Conservation (phyloP, 441 rosid species). For the Adansonia rubrostipa region DNA sequence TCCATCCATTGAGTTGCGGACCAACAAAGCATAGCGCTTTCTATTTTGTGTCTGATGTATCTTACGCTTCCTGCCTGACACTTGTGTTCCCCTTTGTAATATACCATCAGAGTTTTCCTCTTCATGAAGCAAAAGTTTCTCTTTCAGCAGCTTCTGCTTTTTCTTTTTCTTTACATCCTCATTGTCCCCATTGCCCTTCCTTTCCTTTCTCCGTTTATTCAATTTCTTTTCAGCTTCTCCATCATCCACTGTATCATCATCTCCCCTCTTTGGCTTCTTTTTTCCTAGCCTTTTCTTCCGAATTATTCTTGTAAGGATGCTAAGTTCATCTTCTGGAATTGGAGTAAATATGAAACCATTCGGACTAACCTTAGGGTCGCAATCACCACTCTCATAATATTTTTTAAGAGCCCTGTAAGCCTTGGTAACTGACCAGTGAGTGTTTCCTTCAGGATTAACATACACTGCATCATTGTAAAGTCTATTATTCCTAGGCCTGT, state of each 20-base stretch:
- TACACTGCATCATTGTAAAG: conserved; percentile 81
- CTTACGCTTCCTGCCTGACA: conserved; percentile 48
- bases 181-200: background rate
- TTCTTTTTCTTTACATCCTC: conserved; percentile 36
- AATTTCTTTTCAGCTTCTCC: conserved; percentile 41
- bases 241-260: conserved; percentile 38
- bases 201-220: conserved; percentile 28
- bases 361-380: conserved; percentile 41
- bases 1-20: conserved; percentile 62
- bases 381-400: conserved; percentile 50
- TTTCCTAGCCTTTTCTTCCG: conserved; percentile 56
- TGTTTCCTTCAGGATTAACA: conserved; percentile 87
- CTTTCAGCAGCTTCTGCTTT: conserved; percentile 30
- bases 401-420: conserved; percentile 75
- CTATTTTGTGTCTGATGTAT: conserved; percentile 55
- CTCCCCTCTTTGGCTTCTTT: conserved; percentile 40
- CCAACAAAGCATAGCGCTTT: conserved; percentile 66
- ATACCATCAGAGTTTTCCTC: conserved; percentile 32
- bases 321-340: conserved; percentile 73
- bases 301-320: conserved; percentile 52
- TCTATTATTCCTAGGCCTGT: conserved; percentile 72
- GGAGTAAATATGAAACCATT: conserved; percentile 62
- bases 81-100: conserved; percentile 29
- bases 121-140: conserved; percentile 30
- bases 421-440: conserved; percentile 95